Percentiles rank a stretch among this genome's conserved stretches.
These are phyloP conservation scores for Diaporthe sp. DNA, from an alignment of 2,329 filamentous ascomycete genomes.

Conservation along the genomic window DNA sequence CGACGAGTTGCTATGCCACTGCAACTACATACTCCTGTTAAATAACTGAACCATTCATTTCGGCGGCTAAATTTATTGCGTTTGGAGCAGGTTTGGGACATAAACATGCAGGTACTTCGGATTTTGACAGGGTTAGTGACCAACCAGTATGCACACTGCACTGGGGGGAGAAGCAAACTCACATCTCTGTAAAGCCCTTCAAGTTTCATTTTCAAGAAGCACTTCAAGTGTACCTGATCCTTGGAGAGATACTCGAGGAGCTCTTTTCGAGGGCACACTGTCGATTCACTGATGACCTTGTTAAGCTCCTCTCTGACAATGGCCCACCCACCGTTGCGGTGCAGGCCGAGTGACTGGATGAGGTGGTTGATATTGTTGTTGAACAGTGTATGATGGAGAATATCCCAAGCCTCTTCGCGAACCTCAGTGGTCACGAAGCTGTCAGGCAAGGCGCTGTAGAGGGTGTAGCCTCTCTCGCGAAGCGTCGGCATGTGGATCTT, in stretches of 20 bases:
- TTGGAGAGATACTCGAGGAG: slow-evolving; percentile 4
- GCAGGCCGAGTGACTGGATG: slow-evolving; percentile 4
- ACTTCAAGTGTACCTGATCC: slow-evolving; percentile 6
- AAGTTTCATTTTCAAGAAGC: slow-evolving; percentile 29
- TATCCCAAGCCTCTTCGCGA: slow-evolving; percentile 14
- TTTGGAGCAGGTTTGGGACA: slow-evolving; percentile 18
- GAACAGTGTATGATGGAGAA: slow-evolving; percentile 17
- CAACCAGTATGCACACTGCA: not conserved
- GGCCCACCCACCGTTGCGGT: slow-evolving; percentile 19
- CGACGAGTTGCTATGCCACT: accelerated
- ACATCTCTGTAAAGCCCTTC: slow-evolving; percentile 28
- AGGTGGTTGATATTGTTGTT: slow-evolving; percentile 30
- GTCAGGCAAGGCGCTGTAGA: slow-evolving; percentile 21
- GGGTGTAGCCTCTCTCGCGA: slow-evolving; percentile 12
- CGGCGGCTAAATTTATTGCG: not conserved
- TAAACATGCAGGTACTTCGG: slow-evolving; percentile 8
- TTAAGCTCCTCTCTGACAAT: slow-evolving; percentile 21
- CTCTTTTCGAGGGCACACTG: slow-evolving; percentile 1
- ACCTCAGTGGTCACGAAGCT: slow-evolving; percentile 18
- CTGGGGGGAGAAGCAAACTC: not conserved
- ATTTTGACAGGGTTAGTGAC: not conserved
- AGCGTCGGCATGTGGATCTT: slow-evolving; percentile 30
- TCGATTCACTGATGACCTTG: not conserved
- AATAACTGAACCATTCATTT: too few relatives aligned
- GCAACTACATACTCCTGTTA: not conserved